Percentiles rank a stretch among this genome's conserved stretches.
phyloP scores from a whole-genome alignment of 305 asterid species.

The Rubia peregrina region DNA sequence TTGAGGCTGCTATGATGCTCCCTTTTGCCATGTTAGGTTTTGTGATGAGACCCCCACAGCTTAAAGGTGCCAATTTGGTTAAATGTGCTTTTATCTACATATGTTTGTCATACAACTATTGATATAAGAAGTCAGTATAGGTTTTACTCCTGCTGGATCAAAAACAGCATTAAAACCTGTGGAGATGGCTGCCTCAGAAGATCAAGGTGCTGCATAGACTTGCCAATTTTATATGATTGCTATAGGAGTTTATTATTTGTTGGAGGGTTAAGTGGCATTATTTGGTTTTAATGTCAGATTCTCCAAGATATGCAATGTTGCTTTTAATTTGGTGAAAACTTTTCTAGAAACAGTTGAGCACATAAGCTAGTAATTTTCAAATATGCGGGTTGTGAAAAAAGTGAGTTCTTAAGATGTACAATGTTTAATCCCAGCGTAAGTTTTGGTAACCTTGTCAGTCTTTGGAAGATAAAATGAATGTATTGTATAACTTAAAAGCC shows the following conservation, averaged over 20 bases:
- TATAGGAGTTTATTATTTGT: background rate
- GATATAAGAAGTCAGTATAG: slow-evolving; percentile 37
- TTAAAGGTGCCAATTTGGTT: slow-evolving; percentile 58
- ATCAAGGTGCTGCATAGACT: slow-evolving; percentile 41
- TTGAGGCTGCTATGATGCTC: slow-evolving; percentile 85
- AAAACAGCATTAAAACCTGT: slow-evolving; percentile 37
- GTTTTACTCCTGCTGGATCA: slow-evolving; percentile 52
- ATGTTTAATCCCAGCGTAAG: background rate
- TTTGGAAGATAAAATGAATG: background rate
- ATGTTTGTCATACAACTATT: slow-evolving; percentile 17
- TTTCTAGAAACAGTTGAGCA: background rate
- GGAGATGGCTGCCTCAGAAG: slow-evolving; percentile 36
- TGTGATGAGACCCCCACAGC: slow-evolving; percentile 78
- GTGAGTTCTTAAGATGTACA: background rate
- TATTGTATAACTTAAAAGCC: background rate
- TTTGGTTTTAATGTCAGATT: background rate
- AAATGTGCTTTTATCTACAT: slow-evolving; percentile 14
- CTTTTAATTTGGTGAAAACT: background rate
- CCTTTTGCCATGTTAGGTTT: slow-evolving; percentile 92
- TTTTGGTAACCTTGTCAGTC: background rate
- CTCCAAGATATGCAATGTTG: background rate
- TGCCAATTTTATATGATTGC: background rate
- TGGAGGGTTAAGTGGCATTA: too few relatives aligned
- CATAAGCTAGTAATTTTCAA: background rate
- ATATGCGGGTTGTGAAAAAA: background rate